Evolutionary conservation across 106 monocot genomes (phyloP), one percentile per base, ranked within the genome.

Genomic region (Chionographis japonica): DNA sequence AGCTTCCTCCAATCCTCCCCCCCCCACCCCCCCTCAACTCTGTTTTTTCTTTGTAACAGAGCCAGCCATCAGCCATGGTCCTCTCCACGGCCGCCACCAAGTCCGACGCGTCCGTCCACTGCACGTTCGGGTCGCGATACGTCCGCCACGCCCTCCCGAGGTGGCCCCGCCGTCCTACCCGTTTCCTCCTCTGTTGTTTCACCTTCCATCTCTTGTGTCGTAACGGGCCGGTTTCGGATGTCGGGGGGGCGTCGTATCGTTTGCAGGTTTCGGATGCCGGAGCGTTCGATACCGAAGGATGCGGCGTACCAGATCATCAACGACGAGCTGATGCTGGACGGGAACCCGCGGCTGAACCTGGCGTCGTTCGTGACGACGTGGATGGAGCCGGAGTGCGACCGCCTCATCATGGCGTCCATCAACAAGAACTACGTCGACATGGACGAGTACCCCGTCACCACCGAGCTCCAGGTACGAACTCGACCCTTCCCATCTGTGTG

Each of bases 351-450:
- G 54, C 69, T 97, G 72, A 97, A 97, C 58, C 53, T 97, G 67
- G 95, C 95, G 2, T 89, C 95, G 2, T 97, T 97, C 65, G 92
- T 97, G 50, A 97, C 88, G 10, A 97, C 92, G 0, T 90, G 94
- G 94, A 94, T 94, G 94, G 94, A 90, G 74, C 94, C 94, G 0
- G 94, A 94, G 82, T 94, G 94, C 68, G 87, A 94, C 60, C 78
- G 75, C 36, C 83, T 94, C 58, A 88, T 94, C 12, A 90, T 94
- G 94, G 74, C 80, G 4, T 60, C 88, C 50, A 52, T 91, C 54
- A 91, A 94, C 62, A 94, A 94, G 83, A 94, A 94, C 77, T 94
- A 90, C 37, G 94, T 91, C 40, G 94, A 94, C 69, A 97, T 92
- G 92, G 97, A 92, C 37, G 92, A 80, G 68, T 92, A 97, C 42